Evolutionary conservation across 78 protist genomes (phyloP).

Genomic region (Isochrysis galbana): DNA sequence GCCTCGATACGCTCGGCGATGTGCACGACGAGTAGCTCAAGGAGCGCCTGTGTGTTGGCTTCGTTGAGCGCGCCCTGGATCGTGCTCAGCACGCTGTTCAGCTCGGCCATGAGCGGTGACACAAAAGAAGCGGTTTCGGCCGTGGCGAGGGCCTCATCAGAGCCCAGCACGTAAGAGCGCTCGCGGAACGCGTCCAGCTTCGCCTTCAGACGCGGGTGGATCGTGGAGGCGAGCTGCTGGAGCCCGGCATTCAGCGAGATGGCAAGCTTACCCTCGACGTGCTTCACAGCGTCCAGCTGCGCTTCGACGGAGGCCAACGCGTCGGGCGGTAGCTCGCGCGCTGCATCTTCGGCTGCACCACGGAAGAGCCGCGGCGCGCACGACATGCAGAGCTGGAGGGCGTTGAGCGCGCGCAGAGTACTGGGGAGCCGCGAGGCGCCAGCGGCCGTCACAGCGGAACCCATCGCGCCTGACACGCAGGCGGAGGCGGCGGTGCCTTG

Average conservation of each 20-base stretch:
- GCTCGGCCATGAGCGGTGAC: neutral
- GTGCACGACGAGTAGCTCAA: neutral
- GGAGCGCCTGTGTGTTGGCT: neutral
- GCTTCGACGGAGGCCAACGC: neutral
- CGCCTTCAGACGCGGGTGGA: neutral
- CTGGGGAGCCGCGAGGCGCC: neutral
- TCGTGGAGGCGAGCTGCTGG: neutral
- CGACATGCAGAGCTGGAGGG: neutral
- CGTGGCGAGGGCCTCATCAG: neutral
- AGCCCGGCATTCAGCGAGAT: neutral
- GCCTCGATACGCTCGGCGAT: neutral
- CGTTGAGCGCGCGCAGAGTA: neutral
- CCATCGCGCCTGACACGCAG: neutral
- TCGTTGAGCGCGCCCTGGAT: neutral
- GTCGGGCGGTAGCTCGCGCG: neutral
- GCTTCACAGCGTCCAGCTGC: neutral
- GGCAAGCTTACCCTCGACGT: neutral
- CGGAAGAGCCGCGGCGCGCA: slow-evolving; percentile 10
- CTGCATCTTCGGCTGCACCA: neutral
- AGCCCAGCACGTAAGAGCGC: neutral
- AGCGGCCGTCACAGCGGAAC: neutral
- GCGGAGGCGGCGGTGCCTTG: neutral
- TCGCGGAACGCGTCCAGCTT: neutral
- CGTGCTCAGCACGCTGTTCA: neutral
- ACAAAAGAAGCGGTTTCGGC: neutral